Base-by-base conservation (phyloP, 495 filamentous ascomycete genomes). In the Aspergillus ellipticus region DNA sequence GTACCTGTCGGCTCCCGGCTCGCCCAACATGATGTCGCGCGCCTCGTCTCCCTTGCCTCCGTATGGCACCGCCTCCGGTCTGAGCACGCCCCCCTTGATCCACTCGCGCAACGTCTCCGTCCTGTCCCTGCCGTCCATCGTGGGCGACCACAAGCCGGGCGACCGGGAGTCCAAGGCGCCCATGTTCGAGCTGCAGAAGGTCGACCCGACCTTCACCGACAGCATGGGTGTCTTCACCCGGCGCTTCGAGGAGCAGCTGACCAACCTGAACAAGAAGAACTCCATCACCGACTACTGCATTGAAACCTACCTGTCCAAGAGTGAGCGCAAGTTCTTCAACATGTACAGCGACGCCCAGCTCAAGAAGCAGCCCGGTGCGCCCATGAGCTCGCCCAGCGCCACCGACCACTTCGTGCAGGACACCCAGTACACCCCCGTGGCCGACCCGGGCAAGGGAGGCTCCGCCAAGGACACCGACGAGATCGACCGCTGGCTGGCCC, bases 191-290 rank as follows among this genome's bases (percentile, higher is more conserved):
- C 75, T 87, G 21, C 84, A 87, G 57, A 80, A 85, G 55, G 81
- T 86, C 16, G 80, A 85, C 55, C 84, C 83, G 22, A 84, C 81
- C 71, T 88, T 88, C 70, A 86, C 80, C n/a, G 85, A 88, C 63
- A 74, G 78, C 5, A 80, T 74, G 21, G 82, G 82, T 13, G 61
- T 78, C 22, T 87, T 82, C 67, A 80, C 81, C 20, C 66, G 74
- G 21, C 70, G 70, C 37, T 88, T 86, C 54, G 76, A 82, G 46
- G 74, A 79, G 58, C 74, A 83, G 4, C 74, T 80, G 1, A 56
- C 66, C 16, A 70, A 87, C 8, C 13, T 39, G 11, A 79, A 77
- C 21, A 76, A 72, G 41, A 78, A 77, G 48, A 83, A 74, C 47
- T 85, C 82, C 0, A 71, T 79, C 52, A 70, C 59, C 16, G 68